Percentiles rank a stretch among this genome's conserved stretches.
Conservation (phyloP, 164 flowering plant genomes). For the Vitis riparia region DNA sequence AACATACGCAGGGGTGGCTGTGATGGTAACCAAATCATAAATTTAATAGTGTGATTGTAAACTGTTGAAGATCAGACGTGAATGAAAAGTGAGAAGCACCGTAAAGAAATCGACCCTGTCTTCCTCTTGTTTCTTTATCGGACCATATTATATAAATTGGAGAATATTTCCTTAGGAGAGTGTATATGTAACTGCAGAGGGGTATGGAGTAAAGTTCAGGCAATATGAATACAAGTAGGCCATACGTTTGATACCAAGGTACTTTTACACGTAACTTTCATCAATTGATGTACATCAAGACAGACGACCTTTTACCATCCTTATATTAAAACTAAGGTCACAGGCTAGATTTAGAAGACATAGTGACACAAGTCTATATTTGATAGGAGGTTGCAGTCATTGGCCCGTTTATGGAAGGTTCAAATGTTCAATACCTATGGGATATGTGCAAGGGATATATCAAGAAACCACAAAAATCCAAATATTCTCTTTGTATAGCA, state of each 20-base stretch:
- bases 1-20: neutral
- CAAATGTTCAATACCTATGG: too few species aligned
- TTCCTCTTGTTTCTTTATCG: too few species aligned
- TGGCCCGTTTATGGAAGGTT: too few species aligned
- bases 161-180: neutral
- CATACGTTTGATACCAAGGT: conserved; percentile 12
- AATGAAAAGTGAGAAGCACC: neutral
- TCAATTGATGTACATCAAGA: conserved; percentile 1
- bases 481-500: too few species aligned
- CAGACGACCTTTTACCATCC: conserved; percentile 5
- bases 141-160: neutral
- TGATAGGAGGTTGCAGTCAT: too few species aligned
- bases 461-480: too few species aligned
- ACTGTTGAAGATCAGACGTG: neutral
- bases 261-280: neutral
- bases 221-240: conserved; percentile 22
- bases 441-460: too few species aligned
- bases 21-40: neutral
- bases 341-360: too few species aligned
- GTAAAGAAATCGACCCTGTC: too few species aligned
- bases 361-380: too few species aligned
- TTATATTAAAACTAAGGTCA: too few species aligned
- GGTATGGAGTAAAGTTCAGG: conserved; percentile 31
- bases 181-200: conserved; percentile 10
- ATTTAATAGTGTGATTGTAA: neutral